Evolutionary conservation across 352 stramenopile genomes (phyloP), one percentile per base, ranked within the genome.

Genomic region (Globisporangium iwayamae): DNA sequence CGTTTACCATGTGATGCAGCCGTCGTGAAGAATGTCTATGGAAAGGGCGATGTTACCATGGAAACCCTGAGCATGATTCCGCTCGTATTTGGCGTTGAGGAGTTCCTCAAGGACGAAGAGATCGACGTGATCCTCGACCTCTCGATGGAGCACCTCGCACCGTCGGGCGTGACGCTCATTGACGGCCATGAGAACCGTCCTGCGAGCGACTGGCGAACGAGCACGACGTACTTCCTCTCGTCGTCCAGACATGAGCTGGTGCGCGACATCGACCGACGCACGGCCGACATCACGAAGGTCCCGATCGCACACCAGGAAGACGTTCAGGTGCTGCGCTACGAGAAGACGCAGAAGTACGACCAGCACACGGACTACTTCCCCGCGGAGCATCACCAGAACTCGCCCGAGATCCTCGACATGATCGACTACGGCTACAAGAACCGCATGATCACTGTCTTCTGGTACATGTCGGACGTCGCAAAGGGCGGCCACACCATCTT

Each of bases 361-460:
- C 78, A 87, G 53, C 85, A 91, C 65, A 71, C 71, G 41, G 83
- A 90, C 70, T 90, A 85, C 68, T 92, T 90, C 57, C 63, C 74
- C 0, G 48, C 39, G 0, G 67, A 90, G 5, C 63, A 52, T 38
- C 70, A 90, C 56, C 67, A 64, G 10, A 87, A 87, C 53, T 71
- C 69, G 13, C 69, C 66, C 1, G 50, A 67, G 5, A 43, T 90
- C 38, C 67, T 93, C 5, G 36, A 81, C 30, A 75, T 36, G 20
- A 85, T 90, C 46, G 72, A 93, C 14, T 66, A 90, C 45, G 79
- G 81, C n/a, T 73, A 79, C 70, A 89, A 90, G 71, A 92, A 92
- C 69, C 83, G 81, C 64, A 91, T 91, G 83, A 90, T 91, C 67
- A 93, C 82, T 0, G 85, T 93, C 18, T 91, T 93, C 60, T 91